Evolutionary conservation across 306 rosid genomes (phyloP).

Genomic region (Castanospermum australe): DNA sequence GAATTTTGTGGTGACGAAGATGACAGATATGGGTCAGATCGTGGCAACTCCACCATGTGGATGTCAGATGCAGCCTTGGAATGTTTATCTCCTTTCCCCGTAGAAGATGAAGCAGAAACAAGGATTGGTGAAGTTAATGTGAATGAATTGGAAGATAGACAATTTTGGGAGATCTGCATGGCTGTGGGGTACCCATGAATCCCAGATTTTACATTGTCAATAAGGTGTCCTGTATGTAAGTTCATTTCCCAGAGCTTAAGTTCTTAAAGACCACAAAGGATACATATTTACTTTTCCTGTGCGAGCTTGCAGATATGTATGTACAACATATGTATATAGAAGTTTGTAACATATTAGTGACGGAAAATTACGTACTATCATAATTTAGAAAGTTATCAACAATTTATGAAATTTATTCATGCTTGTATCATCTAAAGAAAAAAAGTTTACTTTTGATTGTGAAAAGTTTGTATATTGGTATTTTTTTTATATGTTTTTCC

Average conservation of each 20-base stretch:
- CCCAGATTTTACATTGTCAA: not conserved
- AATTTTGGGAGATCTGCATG: slow-evolving; percentile 47
- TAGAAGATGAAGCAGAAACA: slow-evolving; percentile 22
- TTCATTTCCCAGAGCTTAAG: not conserved
- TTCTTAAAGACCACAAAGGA: not conserved
- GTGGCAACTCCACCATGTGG: not conserved
- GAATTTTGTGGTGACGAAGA: not conserved
- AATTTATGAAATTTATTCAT: not conserved
- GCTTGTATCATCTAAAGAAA: not conserved
- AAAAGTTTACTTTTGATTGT: not conserved
- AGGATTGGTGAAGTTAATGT: slow-evolving; percentile 1
- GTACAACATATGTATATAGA: too few relatives aligned
- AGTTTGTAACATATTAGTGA: not conserved
- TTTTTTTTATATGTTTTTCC: not conserved
- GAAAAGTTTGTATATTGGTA: not conserved
- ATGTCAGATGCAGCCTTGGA: not conserved
- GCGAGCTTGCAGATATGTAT: not conserved
- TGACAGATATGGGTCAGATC: not conserved
- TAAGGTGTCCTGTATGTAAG: not conserved
- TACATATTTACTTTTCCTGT: not conserved
- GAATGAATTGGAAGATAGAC: slow-evolving; percentile 33
- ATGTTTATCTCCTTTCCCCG: not conserved
- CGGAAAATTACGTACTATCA: not conserved
- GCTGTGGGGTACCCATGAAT: slow-evolving; percentile 40
- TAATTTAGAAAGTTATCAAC: not conserved